Conservation (phyloP, 2,329 filamentous ascomycete genomes). For the Fusarium citri region DNA sequence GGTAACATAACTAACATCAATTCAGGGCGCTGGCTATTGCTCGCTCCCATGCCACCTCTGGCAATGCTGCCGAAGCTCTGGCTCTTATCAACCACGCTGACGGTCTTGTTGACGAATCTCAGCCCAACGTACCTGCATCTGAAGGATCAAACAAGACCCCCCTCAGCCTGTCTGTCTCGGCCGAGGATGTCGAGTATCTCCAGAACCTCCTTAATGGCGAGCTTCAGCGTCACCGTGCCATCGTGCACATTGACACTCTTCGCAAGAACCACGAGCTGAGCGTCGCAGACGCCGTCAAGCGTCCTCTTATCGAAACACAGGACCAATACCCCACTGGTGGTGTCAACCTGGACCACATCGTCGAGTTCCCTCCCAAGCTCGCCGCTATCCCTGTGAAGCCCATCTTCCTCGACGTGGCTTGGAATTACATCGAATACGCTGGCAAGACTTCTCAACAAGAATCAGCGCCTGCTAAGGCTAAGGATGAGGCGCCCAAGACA, state of each 20-base stretch:
- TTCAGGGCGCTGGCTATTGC: slow-evolving; percentile 84
- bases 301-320: slow-evolving; percentile 79
- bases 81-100: slow-evolving; percentile 82
- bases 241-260: slow-evolving; percentile 83
- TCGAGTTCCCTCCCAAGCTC: slow-evolving; percentile 87
- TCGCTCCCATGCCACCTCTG: slow-evolving; percentile 82
- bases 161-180: slow-evolving; percentile 75
- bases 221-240: slow-evolving; percentile 82
- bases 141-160: slow-evolving; percentile 55
- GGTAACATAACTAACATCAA: slow-evolving; percentile 33
- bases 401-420: slow-evolving; percentile 94
- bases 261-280: slow-evolving; percentile 62
- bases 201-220: slow-evolving; percentile 73
- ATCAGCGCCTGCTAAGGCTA: slow-evolving; percentile 39
- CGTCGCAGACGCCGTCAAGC: slow-evolving; percentile 29
- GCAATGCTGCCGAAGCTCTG: slow-evolving; percentile 81
- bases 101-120: slow-evolving; percentile 68
- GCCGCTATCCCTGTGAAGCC: slow-evolving; percentile 91
- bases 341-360: slow-evolving; percentile 82
- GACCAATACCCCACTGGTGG: slow-evolving; percentile 78
- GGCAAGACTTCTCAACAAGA: slow-evolving; percentile 59
- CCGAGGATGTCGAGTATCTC: slow-evolving; percentile 68
- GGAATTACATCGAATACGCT: slow-evolving; percentile 97
- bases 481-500: slow-evolving; percentile 45
- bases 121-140: slow-evolving; percentile 58